A percentile compares a stretch with the other conserved stretches of the same genome.
Evolutionary conservation across 768 basidiomycete species (phyloP).

Genomic region (Rossbeevera mucosa): DNA sequence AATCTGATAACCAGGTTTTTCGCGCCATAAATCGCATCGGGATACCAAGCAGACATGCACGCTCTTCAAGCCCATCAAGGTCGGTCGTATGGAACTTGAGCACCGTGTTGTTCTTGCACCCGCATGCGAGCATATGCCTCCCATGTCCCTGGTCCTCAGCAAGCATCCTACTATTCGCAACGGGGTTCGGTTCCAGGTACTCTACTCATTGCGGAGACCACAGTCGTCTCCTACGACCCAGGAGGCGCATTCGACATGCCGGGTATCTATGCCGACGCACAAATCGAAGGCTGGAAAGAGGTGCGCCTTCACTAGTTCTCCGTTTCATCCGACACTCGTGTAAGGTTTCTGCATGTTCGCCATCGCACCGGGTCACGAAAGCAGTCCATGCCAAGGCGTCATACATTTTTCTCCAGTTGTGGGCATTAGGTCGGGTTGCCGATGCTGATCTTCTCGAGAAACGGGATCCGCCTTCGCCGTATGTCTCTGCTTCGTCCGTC

Average conservation of each 20-base stretch:
- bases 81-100: constrained; percentile 39
- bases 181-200: constrained; percentile 46
- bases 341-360: background rate
- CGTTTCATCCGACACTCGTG: background rate
- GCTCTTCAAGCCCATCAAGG: constrained; percentile 45
- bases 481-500: constrained; percentile 34
- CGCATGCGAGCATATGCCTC: constrained; percentile 35
- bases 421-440: constrained; percentile 55
- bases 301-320: constrained; percentile 20
- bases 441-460: constrained; percentile 27
- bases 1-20: too few species aligned
- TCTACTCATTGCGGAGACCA: constrained; percentile 55
- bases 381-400: constrained; percentile 53
- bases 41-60: constrained; percentile 1
- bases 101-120: constrained; percentile 56
- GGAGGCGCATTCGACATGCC: constrained; percentile 50
- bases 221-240: constrained; percentile 45
- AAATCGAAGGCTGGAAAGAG: constrained; percentile 49
- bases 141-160: constrained; percentile 37
- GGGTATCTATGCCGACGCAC: constrained; percentile 61
- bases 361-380: constrained; percentile 41
- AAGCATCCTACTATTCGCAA: constrained; percentile 47
- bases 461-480: constrained; percentile 29
- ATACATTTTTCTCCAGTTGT: constrained; percentile 45
- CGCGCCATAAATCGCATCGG: background rate